Percentiles rank a stretch among this genome's conserved stretches.
phyloP scores from a whole-genome alignment of 306 rosid species.

The Fragaria vesca region DNA sequence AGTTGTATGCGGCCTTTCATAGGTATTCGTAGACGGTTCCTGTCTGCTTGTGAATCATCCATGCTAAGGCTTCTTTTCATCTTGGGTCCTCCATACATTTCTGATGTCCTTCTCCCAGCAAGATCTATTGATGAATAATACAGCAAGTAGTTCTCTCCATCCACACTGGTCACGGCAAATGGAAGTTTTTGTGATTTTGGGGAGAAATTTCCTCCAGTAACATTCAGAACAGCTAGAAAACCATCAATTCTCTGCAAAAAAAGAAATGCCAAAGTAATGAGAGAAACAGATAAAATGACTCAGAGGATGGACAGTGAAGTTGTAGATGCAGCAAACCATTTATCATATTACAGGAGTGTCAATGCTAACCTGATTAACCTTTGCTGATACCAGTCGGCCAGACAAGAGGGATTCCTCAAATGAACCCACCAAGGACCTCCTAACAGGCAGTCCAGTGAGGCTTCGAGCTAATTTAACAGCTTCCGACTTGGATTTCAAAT shows the following conservation, averaged over 20 bases:
- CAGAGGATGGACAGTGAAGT: conserved; percentile 20
- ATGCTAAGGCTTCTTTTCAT: conserved; percentile 62
- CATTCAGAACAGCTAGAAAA: conserved; percentile 77
- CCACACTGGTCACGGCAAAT: conserved; percentile 72
- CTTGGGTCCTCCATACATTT: conserved; percentile 47
- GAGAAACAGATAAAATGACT: conserved; percentile 14
- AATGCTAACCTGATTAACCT: conserved; percentile 57
- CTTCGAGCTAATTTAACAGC: conserved; percentile 33
- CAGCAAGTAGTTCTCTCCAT: conserved; percentile 66
- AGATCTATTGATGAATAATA: conserved; percentile 71
- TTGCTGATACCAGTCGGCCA: conserved; percentile 59
- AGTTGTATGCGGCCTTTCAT: conserved; percentile 77
- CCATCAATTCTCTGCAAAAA: conserved; percentile 73
- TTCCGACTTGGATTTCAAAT: conserved; percentile 40
- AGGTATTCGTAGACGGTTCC: conserved; percentile 61
- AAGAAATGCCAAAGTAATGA: not conserved
- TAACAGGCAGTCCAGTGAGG: conserved; percentile 37
- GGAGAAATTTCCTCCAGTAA: conserved; percentile 74
- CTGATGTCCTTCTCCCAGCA: conserved; percentile 41
- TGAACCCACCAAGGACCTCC: conserved; percentile 83
- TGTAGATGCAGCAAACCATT: conserved; percentile 21
- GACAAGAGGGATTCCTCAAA: conserved; percentile 85
- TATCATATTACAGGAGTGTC: conserved; percentile 15
- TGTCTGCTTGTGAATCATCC: conserved; percentile 51
- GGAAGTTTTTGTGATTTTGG: conserved; percentile 72